phyloP scores from a whole-genome alignment of 1,284 basidiomycete genomes.

The Trichosporon ovoides region DNA sequence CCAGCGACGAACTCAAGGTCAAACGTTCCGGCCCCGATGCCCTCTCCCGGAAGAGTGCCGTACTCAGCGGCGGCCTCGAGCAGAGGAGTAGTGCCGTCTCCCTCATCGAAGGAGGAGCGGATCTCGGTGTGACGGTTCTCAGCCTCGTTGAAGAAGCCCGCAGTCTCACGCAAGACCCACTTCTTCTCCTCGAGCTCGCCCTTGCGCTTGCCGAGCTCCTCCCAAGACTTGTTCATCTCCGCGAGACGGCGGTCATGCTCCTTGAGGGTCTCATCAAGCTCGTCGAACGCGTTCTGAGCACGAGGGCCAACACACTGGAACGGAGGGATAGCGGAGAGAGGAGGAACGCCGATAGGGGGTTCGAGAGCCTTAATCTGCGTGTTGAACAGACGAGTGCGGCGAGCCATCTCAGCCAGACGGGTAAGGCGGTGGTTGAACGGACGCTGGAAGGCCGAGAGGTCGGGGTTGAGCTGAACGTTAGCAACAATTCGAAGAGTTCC shows the following conservation, averaged over 20 bases:
- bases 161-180: constrained; percentile 90
- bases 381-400: constrained; percentile 84
- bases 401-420: constrained; percentile 90
- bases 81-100: constrained; percentile 73
- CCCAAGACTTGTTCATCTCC: constrained; percentile 93
- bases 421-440: constrained; percentile 95
- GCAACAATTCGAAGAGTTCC: neutral
- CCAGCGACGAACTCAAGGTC: constrained; percentile 97
- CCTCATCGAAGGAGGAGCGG: constrained; percentile 82
- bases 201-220: constrained; percentile 77
- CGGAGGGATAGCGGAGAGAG: constrained; percentile 73
- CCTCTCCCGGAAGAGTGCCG: constrained; percentile 54
- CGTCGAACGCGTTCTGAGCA: constrained; percentile 88
- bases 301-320: constrained; percentile 81
- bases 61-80: constrained; percentile 78
- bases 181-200: constrained; percentile 87
- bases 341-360: constrained; percentile 68
- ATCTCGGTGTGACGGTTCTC: constrained; percentile 73
- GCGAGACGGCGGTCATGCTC: constrained; percentile 81
- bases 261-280: constrained; percentile 78
- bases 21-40: constrained; percentile 51
- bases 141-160: constrained; percentile 92
- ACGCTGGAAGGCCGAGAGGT: constrained; percentile 95
- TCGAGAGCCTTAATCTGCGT: constrained; percentile 75
- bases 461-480: constrained; percentile 79